Percentiles rank a stretch among this genome's conserved stretches.
Conservation (phyloP, 2,329 filamentous ascomycete genomes). For the Hypoxylon sp. region DNA sequence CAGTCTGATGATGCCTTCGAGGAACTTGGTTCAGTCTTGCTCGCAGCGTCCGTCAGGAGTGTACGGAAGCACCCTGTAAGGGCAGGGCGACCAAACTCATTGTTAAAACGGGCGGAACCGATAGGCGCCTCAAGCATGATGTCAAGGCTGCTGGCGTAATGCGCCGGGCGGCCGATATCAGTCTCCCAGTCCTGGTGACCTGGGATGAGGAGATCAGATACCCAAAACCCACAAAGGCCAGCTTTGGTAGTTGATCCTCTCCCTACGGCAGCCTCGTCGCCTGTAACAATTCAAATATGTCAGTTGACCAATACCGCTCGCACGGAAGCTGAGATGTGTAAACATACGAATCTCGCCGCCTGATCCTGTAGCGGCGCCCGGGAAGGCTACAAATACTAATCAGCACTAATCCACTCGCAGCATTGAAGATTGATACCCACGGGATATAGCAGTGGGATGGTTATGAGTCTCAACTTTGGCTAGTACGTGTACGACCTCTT, state of each 20-base stretch:
- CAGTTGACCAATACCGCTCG: not conserved
- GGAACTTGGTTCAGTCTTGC: constrained; percentile 56
- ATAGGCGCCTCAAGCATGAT: constrained; percentile 99
- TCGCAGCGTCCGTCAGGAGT: constrained; percentile 72
- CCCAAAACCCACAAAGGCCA: constrained; percentile 90
- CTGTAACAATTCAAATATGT: constrained; percentile 34
- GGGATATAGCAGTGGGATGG: constrained; percentile 64
- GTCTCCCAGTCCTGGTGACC: constrained; percentile 90
- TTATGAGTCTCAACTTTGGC: constrained; percentile 98
- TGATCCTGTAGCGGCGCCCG: constrained; percentile 92
- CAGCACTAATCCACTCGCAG: constrained; percentile 1
- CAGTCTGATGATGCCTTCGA: constrained; percentile 65
- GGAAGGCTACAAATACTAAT: constrained; percentile 57
- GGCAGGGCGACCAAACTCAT: constrained; percentile 89
- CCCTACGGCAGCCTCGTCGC: constrained; percentile 92
- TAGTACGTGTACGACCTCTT: constrained; percentile 86
- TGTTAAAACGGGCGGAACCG: constrained; percentile 94
- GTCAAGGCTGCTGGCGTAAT: constrained; percentile 92
- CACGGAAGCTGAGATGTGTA: not conserved
- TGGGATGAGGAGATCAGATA: constrained; percentile 92
- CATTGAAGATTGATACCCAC: constrained; percentile 8
- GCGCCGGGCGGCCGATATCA: constrained; percentile 85
- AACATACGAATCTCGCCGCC: constrained; percentile 90
- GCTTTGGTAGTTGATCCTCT: constrained; percentile 92
- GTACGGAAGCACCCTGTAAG: constrained; percentile 92